phyloP scores from a whole-genome alignment of 2,329 filamentous ascomycete genomes.

The Cladosporium sp. region DNA sequence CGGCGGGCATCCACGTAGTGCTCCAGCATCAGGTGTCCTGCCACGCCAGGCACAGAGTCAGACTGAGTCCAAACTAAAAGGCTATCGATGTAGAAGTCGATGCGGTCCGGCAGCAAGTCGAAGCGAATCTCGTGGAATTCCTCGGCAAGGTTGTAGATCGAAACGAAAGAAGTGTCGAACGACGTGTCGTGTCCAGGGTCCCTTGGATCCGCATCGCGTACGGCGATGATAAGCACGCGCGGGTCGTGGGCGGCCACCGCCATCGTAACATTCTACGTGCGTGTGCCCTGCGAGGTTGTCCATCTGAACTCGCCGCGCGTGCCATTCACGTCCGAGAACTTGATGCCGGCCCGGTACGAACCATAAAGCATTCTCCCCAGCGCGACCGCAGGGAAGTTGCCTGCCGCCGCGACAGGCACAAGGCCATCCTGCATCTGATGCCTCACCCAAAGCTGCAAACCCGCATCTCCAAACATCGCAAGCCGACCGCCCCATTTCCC shows the following conservation, averaged over 20 bases:
- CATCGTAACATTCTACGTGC: slow-evolving; percentile 75
- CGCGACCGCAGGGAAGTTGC: slow-evolving; percentile 45
- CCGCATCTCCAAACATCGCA: slow-evolving; percentile 48
- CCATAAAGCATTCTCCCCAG: slow-evolving; percentile 62
- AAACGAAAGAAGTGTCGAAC: not conserved
- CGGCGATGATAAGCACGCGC: slow-evolving; percentile 68
- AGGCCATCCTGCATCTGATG: slow-evolving; percentile 34
- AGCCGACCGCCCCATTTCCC: slow-evolving; percentile 47
- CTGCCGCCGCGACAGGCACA: slow-evolving; percentile 65
- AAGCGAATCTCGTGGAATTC: slow-evolving; percentile 78
- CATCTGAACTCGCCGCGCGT: slow-evolving; percentile 82
- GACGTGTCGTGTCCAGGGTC: slow-evolving; percentile 27
- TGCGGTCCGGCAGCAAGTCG: slow-evolving; percentile 65
- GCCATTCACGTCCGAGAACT: slow-evolving; percentile 59
- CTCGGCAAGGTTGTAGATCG: slow-evolving; percentile 52
- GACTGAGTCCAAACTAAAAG: slow-evolving; percentile 56
- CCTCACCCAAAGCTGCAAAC: slow-evolving; percentile 60
- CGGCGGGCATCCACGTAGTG: slow-evolving; percentile 75
- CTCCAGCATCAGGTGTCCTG: slow-evolving; percentile 69
- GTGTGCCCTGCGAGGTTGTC: slow-evolving; percentile 66
- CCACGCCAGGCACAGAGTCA: slow-evolving; percentile 49
- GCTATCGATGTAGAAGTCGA: slow-evolving; percentile 71
- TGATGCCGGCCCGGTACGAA: slow-evolving; percentile 68
- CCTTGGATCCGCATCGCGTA: slow-evolving; percentile 65
- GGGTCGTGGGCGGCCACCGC: slow-evolving; percentile 65